These are phyloP conservation scores for Chloris gayana DNA, from an alignment of 176 grass and related monocot genomes.

Conservation along the genomic window DNA sequence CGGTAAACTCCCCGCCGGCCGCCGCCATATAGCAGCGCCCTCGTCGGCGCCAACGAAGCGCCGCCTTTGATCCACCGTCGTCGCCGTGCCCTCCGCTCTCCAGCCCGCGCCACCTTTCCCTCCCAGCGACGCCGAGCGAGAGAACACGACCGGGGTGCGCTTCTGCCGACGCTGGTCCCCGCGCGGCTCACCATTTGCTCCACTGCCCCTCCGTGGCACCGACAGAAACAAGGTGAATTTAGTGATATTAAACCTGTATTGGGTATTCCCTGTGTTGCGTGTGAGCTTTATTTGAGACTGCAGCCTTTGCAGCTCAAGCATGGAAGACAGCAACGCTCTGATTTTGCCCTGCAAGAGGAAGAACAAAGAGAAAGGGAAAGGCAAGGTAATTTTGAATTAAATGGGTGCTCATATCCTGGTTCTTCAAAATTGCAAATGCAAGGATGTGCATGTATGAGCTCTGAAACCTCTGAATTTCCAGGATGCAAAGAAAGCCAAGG, in stretches of 20 bases:
- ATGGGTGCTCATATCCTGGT: background rate
- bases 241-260: background rate
- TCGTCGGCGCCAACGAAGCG: background rate
- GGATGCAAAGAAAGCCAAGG: constrained; percentile 53
- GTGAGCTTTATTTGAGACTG: constrained; percentile 12
- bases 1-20: constrained; percentile 4
- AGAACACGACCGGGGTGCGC: background rate
- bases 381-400: constrained; percentile 49
- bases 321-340: constrained; percentile 66
- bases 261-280: background rate
- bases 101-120: background rate
- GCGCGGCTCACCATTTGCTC: background rate
- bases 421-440: background rate
- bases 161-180: background rate
- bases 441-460: background rate
- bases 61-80: background rate
- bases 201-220: background rate
- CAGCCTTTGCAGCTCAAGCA: constrained; percentile 33
- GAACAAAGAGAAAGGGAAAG: constrained; percentile 61
- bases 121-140: background rate
- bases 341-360: constrained; percentile 77
- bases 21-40: background rate
- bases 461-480: constrained; percentile 30
- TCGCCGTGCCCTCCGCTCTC: background rate
- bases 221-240: background rate